Evolutionary conservation across 2,329 filamentous ascomycete species (phyloP), one percentile per base, ranked within the genome.

Genomic region (Alternaria panax): DNA sequence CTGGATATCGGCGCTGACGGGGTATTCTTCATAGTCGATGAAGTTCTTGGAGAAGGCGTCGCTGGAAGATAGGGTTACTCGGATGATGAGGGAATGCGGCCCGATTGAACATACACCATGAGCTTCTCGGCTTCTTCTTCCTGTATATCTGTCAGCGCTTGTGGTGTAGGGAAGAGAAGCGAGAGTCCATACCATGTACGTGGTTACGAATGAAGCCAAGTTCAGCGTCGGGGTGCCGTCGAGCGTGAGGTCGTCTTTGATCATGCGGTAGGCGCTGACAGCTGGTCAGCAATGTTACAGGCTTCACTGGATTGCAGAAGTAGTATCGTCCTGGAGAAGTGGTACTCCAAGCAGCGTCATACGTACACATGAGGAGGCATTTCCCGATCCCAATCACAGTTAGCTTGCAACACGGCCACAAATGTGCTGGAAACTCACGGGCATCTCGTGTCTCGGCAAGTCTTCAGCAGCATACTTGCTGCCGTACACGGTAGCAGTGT

Each of bases 31-130:
- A 65, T 82, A 82, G 50, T 78, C 75, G 68, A 83, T 84, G 74
- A 97, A 97, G 85, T 98, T 98, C 80, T 97, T 97, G 78, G 91
- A 88, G 78, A 97, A 92, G 53, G 91, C 88, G 66, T 97, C 93
- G 59, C 73, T 75, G 34, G 4, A 22, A 20, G 32, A 47, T 11
- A 42, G 11, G 30, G 54, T 65, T 59, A 69, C 27, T 62, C 9
- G 50, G 3, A 7, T 14, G 16, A 25, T 54, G 2, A 6, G 18
- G 14, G 27, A 7, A 45, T 9, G 30, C 20, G 8, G 7, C 7
- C 11, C 11, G 9, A 12, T 22, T 11, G 94, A 16, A 59, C 92
- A 46, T 70, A 74, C 66, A 89, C 83, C 94, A 98, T 98, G 80
- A 97, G 91, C 80, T 96, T 93, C 81, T 97, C 93, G 20, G 90